Conservation (phyloP, 2,329 filamentous ascomycete genomes). For the Colletotrichum tofieldiae region DNA sequence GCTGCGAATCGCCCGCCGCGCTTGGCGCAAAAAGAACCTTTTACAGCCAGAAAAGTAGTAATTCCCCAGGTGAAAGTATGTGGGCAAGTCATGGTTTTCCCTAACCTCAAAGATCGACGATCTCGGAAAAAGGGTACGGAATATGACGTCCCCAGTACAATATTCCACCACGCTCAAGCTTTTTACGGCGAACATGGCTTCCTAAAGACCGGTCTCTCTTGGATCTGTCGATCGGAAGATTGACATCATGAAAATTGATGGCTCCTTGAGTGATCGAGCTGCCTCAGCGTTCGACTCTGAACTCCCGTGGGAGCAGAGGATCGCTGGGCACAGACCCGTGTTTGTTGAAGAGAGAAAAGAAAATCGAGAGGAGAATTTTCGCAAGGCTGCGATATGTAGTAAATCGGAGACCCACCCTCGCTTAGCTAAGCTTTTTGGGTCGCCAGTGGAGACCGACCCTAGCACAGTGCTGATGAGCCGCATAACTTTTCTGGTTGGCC, state of each 20-base stretch:
- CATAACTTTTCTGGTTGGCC: constrained; percentile 38
- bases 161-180: constrained; percentile 77
- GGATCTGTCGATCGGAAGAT: constrained; percentile 97
- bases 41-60: background rate
- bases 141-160: constrained; percentile 81
- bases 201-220: constrained; percentile 78
- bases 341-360: constrained; percentile 58
- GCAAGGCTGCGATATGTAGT: constrained; percentile 42
- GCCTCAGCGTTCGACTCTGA: constrained; percentile 84
- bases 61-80: constrained; percentile 59
- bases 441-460: constrained; percentile 8
- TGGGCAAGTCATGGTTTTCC: constrained; percentile 89
- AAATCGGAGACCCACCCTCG: constrained; percentile 28
- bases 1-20: background rate
- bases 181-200: constrained; percentile 77
- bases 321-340: constrained; percentile 89
- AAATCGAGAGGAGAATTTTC: constrained; percentile 49
- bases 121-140: constrained; percentile 91
- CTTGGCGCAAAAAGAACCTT: too few species aligned
- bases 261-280: constrained; percentile 90
- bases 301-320: constrained; percentile 76
- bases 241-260: constrained; percentile 83
- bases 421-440: constrained; percentile 33
- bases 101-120: constrained; percentile 91
- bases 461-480: constrained; percentile 25